Conservation (phyloP, 2,329 filamentous ascomycete genomes). For the Xylaria sp. region DNA sequence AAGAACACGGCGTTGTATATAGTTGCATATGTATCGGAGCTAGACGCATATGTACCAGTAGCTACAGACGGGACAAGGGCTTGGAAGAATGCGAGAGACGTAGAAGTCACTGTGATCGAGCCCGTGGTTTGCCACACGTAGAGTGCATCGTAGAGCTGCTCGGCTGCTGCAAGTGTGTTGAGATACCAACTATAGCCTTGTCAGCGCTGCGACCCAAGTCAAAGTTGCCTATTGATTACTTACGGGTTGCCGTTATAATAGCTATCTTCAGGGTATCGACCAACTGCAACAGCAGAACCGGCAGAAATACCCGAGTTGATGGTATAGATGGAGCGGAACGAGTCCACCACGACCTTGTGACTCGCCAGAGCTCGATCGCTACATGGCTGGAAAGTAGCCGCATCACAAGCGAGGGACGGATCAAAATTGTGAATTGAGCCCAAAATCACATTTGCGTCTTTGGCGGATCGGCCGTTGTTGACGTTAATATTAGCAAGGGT, state of each 20-base stretch:
- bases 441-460: constrained; percentile 77
- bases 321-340: constrained; percentile 75
- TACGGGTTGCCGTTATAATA: constrained; percentile 81
- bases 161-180: constrained; percentile 78
- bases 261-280: constrained; percentile 75
- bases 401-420: constrained; percentile 71
- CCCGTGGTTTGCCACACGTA: constrained; percentile 74
- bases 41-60: constrained; percentile 69
- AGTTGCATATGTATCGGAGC: constrained; percentile 59
- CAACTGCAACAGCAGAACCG: constrained; percentile 69
- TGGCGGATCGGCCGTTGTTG: constrained; percentile 71
- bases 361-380: constrained; percentile 75
- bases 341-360: constrained; percentile 79
- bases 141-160: constrained; percentile 81
- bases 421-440: constrained; percentile 76
- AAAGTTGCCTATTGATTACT: constrained; percentile 23
- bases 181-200: constrained; percentile 71
- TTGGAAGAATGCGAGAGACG: constrained; percentile 77
- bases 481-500: constrained; percentile 75
- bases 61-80: constrained; percentile 68
- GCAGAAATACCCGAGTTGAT: constrained; percentile 73
- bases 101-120: constrained; percentile 70
- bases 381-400: constrained; percentile 81
- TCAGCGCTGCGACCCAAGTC: constrained; percentile 25
- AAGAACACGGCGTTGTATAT: constrained; percentile 67